Evolutionary conservation across 345 rosid species (phyloP).

Genomic region (Pistacia vera): DNA sequence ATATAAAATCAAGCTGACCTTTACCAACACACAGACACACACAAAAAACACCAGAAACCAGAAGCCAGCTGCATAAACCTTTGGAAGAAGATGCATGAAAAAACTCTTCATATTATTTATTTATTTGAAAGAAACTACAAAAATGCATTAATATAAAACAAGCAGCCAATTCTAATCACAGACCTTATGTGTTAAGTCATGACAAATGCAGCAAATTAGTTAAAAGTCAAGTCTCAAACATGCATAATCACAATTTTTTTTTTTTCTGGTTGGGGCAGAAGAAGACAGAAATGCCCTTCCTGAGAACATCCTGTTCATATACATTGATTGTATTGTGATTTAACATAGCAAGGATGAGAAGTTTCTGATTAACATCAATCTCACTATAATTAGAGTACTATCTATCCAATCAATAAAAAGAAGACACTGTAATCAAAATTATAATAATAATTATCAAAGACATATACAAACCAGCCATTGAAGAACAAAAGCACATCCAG

Average conservation of each 20-base stretch:
- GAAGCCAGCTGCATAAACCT: neutral
- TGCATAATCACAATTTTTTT: too few species aligned
- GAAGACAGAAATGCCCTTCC: neutral
- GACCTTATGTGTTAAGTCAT: neutral
- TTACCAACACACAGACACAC: neutral
- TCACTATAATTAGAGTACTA: neutral
- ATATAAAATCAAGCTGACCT: neutral
- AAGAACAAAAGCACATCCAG: conserved; percentile 92
- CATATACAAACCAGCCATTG: conserved; percentile 88
- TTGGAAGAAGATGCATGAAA: neutral
- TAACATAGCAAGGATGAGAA: neutral
- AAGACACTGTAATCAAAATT: conserved; percentile 2
- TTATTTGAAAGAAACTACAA: too few species aligned
- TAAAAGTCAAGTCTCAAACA: neutral
- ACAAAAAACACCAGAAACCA: neutral
- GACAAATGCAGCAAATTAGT: neutral
- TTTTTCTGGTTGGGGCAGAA: neutral
- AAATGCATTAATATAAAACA: too few species aligned
- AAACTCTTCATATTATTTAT: neutral
- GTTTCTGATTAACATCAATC: conserved; percentile 5
- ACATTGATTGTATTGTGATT: neutral
- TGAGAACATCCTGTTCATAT: neutral
- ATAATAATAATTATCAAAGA: neutral
- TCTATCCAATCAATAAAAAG: neutral
- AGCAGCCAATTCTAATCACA: neutral